Base-by-base conservation (phyloP, 768 basidiomycete species). In the Leccinum broughii region DNA sequence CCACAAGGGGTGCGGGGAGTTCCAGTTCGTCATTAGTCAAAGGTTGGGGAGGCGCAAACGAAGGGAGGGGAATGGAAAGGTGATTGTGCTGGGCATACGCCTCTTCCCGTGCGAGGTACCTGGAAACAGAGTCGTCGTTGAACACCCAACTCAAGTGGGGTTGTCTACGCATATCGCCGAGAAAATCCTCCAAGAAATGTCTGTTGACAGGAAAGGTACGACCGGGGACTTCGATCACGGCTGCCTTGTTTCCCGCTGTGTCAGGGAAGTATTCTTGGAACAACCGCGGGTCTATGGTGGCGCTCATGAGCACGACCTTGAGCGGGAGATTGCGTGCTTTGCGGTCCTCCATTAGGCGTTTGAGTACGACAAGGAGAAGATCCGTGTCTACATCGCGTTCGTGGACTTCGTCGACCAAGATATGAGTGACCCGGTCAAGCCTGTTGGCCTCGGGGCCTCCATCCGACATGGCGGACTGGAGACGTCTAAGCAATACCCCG, bases 341-440 rank as follows among this genome's bases (percentile, higher is more conserved):
- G 65, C 94, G 85, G 59, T 93, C 88, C 6, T 81, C 83, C 68
- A 95, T 74, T 24, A 95, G 75, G 24, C 92, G 85, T 73, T 95
- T 95, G 57, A 98, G 81, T 6, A 95, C 92, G 59, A 94, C 92
- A 17, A 98, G 83, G 48, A 94, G 76, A 24, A 97, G 77, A 73
- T 97, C 95, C 0, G 93, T 95, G 69, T 97, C 94, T 60, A 96
- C 85, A 65, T 96, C 93, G 30, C 95, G 88, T 75, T 97, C 95
- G 72, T 98, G 95, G 4, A 94, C 95, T 76, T 98, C 95, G 72
- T 98, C 95, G 28, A 98, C 93, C 50, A 97, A 75, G 59, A 98
- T 85, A 71, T 97, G 95, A 9, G 93, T 93, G 55, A 96, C 81
- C 55, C 86, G 80, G 65, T 95, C 93, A 60, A 96, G 76, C 69